phyloP scores from a whole-genome alignment of 2,329 filamentous ascomycete species.

The Colletotrichum noveboracense region DNA sequence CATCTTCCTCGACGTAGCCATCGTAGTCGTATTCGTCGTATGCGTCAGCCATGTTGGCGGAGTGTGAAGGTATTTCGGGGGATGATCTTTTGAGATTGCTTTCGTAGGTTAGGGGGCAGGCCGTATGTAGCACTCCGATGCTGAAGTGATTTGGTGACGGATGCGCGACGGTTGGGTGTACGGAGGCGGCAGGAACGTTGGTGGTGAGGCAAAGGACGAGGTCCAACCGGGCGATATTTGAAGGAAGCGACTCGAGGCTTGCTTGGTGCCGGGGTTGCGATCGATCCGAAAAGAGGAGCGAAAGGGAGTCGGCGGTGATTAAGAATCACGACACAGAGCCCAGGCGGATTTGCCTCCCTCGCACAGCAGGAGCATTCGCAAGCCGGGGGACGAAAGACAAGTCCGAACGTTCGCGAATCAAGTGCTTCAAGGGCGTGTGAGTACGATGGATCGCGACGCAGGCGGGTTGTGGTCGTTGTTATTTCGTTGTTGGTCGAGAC shows the following conservation, averaged over 20 bases:
- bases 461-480: not conserved
- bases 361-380: slow-evolving; percentile 10
- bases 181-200: not conserved
- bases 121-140: not conserved
- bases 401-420: not conserved
- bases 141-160: not conserved
- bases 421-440: not conserved
- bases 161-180: not conserved
- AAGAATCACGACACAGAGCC: slow-evolving; percentile 18
- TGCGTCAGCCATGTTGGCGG: slow-evolving; percentile 56
- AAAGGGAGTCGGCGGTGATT: slow-evolving; percentile 6
- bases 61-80: not conserved
- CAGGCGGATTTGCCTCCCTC: slow-evolving; percentile 13
- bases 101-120: not conserved
- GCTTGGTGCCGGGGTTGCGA: not conserved
- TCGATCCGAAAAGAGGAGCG: not conserved
- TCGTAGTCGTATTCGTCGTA: slow-evolving; percentile 71
- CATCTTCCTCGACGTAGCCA: slow-evolving; percentile 68
- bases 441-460: not conserved
- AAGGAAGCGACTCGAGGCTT: not conserved
- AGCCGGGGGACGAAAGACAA: not conserved
- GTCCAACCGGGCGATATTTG: not conserved
- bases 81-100: not conserved
- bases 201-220: not conserved
- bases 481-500: not conserved